These are phyloP conservation scores for Spiromastix sp. DNA, from an alignment of 2,329 filamentous ascomycete species.

Conservation along the genomic window DNA sequence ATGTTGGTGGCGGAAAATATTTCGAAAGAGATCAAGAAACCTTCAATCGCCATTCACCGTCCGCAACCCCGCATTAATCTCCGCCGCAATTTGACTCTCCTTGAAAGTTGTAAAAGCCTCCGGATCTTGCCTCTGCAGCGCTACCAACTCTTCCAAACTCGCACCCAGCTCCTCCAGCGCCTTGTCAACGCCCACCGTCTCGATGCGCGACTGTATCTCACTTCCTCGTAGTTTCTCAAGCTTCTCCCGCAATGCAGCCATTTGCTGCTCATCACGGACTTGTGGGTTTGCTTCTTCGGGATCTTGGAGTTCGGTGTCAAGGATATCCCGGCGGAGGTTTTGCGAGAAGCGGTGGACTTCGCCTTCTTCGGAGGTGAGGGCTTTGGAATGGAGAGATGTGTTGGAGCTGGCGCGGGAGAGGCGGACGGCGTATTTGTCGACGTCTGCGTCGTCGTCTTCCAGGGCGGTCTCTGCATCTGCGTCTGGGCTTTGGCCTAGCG, in stretches of 20 bases:
- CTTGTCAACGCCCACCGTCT: constrained; percentile 26
- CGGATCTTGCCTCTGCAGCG: constrained; percentile 31
- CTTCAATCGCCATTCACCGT: constrained; percentile 7
- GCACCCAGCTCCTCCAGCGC: constrained; percentile 33
- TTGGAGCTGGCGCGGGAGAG: constrained; percentile 53
- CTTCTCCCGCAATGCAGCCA: constrained; percentile 35
- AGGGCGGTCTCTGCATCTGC: constrained; percentile 22
- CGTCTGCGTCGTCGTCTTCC: constrained; percentile 34
- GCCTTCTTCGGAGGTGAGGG: constrained; percentile 58
- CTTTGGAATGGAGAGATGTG: constrained; percentile 56
- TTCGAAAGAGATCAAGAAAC: too few relatives aligned
- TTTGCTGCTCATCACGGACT: constrained; percentile 30
- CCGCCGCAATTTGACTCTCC: constrained; percentile 36
- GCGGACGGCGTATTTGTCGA: constrained; percentile 34
- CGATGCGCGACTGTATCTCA: constrained; percentile 30
- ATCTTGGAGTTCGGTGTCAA: constrained; percentile 36
- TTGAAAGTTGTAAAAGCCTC: constrained; percentile 35
- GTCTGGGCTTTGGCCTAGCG: constrained; percentile 20
- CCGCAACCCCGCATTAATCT: constrained; percentile 32
- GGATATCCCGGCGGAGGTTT: constrained; percentile 53
- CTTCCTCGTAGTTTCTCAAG: constrained; percentile 34
- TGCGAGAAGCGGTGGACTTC: constrained; percentile 60
- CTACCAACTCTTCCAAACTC: constrained; percentile 36
- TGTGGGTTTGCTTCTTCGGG: constrained; percentile 23
- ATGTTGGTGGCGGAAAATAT: too few relatives aligned